A percentile compares a stretch with the other conserved stretches of the same genome.
Evolutionary conservation across 306 rosid species (phyloP).

Genomic region (Rosa rugosa): DNA sequence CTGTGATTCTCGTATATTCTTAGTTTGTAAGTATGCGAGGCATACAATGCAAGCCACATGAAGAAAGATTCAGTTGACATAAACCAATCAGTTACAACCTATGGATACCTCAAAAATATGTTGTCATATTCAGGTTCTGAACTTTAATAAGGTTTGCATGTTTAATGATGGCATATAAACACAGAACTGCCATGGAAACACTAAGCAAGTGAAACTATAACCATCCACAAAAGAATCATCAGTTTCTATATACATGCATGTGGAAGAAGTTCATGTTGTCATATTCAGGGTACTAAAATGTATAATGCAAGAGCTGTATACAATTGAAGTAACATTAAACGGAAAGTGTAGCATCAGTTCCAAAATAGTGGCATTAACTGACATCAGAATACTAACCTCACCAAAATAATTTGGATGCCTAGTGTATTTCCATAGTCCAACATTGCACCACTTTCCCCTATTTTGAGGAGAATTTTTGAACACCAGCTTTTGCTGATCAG

Average conservation of each 20-base stretch:
- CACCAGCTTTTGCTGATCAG: slow-evolving; percentile 81
- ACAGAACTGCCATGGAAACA: not conserved
- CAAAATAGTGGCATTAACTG: slow-evolving; percentile 10
- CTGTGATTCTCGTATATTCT: not conserved
- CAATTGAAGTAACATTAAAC: not conserved
- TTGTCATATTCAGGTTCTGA: not conserved
- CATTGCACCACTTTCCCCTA: slow-evolving; percentile 88
- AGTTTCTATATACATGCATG: not conserved
- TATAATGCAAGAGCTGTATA: not conserved
- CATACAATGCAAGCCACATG: not conserved
- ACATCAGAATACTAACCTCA: slow-evolving; percentile 61
- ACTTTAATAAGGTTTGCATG: not conserved
- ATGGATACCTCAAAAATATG: not conserved
- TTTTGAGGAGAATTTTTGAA: slow-evolving; percentile 61
- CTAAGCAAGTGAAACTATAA: not conserved
- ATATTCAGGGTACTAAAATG: not conserved
- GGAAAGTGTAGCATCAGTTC: slow-evolving; percentile 19
- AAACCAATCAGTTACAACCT: not conserved
- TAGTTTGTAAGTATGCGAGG: not conserved
- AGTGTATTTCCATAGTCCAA: slow-evolving; percentile 80
- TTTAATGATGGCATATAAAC: not conserved
- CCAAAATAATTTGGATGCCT: slow-evolving; percentile 99
- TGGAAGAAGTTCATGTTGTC: not conserved
- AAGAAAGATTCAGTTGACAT: not conserved
- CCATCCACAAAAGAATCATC: not conserved